phyloP scores from a whole-genome alignment of 768 basidiomycete genomes.

The Sarcodon sp. region DNA sequence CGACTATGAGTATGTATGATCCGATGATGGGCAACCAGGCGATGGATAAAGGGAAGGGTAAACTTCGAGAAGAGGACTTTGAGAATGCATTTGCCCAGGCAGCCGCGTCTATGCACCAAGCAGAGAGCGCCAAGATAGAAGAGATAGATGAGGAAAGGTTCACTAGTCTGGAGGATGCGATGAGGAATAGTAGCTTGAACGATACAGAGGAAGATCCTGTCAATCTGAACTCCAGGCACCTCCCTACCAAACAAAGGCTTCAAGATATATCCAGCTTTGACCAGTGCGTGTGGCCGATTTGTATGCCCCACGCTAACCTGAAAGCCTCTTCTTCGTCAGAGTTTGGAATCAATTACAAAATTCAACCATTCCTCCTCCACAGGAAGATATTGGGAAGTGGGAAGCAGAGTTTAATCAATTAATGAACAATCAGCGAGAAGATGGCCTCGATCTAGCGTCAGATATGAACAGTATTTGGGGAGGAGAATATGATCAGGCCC shows the following conservation, averaged over 20 bases:
- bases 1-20: conserved; percentile 6
- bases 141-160: conserved; percentile 17
- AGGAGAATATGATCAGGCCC: conserved; percentile 26
- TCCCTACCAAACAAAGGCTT: conserved; percentile 22
- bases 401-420: conserved; percentile 75
- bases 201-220: conserved; percentile 17
- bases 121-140: conserved; percentile 34
- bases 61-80: conserved; percentile 65
- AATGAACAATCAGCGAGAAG: conserved; percentile 47
- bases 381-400: conserved; percentile 66
- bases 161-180: too few relatives aligned
- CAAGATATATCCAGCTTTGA: conserved; percentile 25
- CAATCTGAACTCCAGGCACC: conserved; percentile 8
- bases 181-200: too few relatives aligned
- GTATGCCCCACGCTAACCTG: neutral
- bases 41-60: conserved; percentile 62
- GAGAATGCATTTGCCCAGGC: conserved; percentile 75
- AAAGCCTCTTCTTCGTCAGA: conserved; percentile 19
- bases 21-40: conserved; percentile 6
- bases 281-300: neutral
- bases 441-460: conserved; percentile 31
- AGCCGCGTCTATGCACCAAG: conserved; percentile 36
- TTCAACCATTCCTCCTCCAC: conserved; percentile 40
- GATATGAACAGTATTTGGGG: conserved; percentile 44
- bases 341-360: conserved; percentile 51